Base-by-base conservation (phyloP, 2,329 filamentous ascomycete species). In the Penicillium sp. region DNA sequence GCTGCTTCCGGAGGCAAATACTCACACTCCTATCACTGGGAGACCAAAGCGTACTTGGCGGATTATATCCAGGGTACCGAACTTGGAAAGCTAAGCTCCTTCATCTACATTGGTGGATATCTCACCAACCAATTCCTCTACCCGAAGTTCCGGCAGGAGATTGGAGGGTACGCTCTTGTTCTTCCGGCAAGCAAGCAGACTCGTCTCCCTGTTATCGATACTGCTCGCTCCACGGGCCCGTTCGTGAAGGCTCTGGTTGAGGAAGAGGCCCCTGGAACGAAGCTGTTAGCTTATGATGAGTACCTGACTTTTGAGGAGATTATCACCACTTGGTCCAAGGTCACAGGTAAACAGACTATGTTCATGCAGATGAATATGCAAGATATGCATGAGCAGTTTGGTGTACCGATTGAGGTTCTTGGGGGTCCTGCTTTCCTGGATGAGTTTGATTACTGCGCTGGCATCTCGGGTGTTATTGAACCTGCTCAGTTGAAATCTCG, bases 41-140 rank as follows among this genome's bases (percentile, higher is more conserved):
- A 85, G 60, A 65, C 77, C 9, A 85, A 85, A 68, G 83, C 82
- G 1, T 76, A 80, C 19, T 67, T 82, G 11, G 80, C 78, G 0
- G 58, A 72, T 3, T 82, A 83, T 43, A 79, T 82, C 2, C 75
- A 68, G 3, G 73, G 79, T 50, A 76, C 77, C 0, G 67, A 66
- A 6, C 65, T 85, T 27, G 77, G 77, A 3, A 69, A 67, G 29
- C 83, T 82, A 67, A 80, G 79, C 19, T 73, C 71, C 0, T 64
- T 67, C 25, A 68, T 76, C n/a, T 71, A 73, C 26, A 35, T 72
- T 1, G 69, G 70, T 16, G 69, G 62, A 4, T 75, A 76, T 45
- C 62, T 61, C 4, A 67, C 69, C 6, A 75, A 75, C 54, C 57
- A 62, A 0, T 64, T 74, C 3, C 56, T 75, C 4, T 45, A 58